Conservation (phyloP, 208 protist genomes). For the Crithidia mellificae region DNA sequence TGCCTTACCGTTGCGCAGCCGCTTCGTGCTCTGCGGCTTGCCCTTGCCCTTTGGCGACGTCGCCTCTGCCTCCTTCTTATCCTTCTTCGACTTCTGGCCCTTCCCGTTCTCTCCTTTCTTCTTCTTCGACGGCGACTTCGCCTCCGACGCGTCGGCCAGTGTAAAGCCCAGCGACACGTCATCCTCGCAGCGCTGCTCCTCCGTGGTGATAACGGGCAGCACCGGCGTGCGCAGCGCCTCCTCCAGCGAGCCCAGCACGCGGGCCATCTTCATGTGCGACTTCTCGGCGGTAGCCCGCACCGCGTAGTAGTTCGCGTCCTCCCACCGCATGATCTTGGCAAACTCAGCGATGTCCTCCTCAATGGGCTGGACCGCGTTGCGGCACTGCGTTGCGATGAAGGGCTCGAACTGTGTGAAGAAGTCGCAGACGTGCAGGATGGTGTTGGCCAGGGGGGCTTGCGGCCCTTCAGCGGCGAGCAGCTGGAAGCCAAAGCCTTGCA, state of each 20-base stretch:
- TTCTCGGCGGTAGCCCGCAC: slow-evolving; percentile 94
- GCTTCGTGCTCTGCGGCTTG: slow-evolving; percentile 22
- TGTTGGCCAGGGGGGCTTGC: slow-evolving; percentile 65
- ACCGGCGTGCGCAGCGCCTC: slow-evolving; percentile 76
- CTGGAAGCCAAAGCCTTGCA: slow-evolving; percentile 72
- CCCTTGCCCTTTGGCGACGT: slow-evolving; percentile 5
- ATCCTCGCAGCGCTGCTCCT: slow-evolving; percentile 86
- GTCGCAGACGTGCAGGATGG: slow-evolving; percentile 73
- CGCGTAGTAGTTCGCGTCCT: slow-evolving; percentile 95
- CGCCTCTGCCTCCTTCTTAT: background rate
- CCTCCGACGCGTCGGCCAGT: slow-evolving; percentile 13
- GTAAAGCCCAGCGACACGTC: slow-evolving; percentile 76
- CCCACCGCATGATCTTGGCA: slow-evolving; percentile 90
- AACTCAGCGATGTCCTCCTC: slow-evolving; percentile 90
- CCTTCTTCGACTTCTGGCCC: slow-evolving; percentile 23
- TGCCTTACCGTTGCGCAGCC: slow-evolving; percentile 32
- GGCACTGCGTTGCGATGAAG: slow-evolving; percentile 46
- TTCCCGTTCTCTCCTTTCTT: too few species aligned
- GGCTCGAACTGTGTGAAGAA: slow-evolving; percentile 85
- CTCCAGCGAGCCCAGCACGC: slow-evolving; percentile 68
- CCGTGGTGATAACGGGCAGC: slow-evolving; percentile 51
- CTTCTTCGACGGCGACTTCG: too few species aligned
- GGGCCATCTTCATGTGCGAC: slow-evolving; percentile 95
- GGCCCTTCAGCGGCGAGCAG: slow-evolving; percentile 43
- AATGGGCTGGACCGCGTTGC: slow-evolving; percentile 56